Conservation (phyloP, 225 moss, liverwort and hornwort species). For the Climacium dendroides region DNA sequence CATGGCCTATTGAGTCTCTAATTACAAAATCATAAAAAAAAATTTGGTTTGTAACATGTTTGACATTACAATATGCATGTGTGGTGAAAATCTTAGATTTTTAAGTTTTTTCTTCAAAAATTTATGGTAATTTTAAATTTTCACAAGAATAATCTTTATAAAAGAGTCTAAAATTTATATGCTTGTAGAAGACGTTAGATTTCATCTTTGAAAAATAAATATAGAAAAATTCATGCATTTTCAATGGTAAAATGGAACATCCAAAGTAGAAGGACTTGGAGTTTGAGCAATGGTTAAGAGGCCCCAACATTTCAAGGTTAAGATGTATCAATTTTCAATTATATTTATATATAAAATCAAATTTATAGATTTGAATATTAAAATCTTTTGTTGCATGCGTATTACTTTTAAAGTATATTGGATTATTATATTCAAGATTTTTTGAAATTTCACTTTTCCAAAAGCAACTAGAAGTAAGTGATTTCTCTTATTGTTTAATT, state of each 20-base stretch:
- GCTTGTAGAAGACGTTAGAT: not conserved
- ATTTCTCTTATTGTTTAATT: too few species aligned
- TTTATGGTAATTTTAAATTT: not conserved
- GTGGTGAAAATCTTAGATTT: not conserved
- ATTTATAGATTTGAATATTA: too few species aligned
- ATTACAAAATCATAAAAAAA: not conserved
- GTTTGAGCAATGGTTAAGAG: not conserved
- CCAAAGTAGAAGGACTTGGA: accelerated
- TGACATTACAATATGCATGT: not conserved
- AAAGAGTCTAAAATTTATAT: too few species aligned
- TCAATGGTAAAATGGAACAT: not conserved
- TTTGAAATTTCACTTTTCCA: too few species aligned
- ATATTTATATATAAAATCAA: too few species aligned
- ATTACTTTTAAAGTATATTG: not conserved
- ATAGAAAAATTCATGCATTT: too few species aligned
- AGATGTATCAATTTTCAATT: not conserved
- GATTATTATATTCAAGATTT: not conserved
- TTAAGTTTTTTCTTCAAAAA: not conserved
- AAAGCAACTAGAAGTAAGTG: not conserved
- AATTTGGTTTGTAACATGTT: not conserved
- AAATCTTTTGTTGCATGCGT: not conserved
- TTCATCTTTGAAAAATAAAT: not conserved
- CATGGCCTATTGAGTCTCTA: not conserved
- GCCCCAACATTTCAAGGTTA: accelerated
- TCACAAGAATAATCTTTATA: too few species aligned